Evolutionary conservation across 768 basidiomycete genomes (phyloP), one percentile per base, ranked within the genome.

Genomic region (Suillus americanus): DNA sequence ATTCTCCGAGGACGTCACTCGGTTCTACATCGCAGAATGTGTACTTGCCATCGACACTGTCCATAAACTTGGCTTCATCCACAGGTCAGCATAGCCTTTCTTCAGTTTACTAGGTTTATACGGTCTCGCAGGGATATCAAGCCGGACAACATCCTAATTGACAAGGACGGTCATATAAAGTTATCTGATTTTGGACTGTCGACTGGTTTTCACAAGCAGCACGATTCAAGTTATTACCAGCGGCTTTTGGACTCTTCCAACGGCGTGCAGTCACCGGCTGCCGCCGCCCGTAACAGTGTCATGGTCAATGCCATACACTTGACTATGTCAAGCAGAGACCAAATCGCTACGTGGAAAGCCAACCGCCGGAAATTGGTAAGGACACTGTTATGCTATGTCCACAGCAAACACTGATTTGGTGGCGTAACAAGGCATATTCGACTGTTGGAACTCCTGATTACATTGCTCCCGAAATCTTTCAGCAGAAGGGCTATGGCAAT

Each of bases 1-100:
- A 0, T 99, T 99, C 79, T 93, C 93, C 0, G 97, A 99, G 78
- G 97, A 99, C 71, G 97, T 99, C 16, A 95, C 95, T 63, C 86
- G 97, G 61, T 99, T 99, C 77, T 99, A 99, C 78, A 94, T 99
- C 73, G 97, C 97, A n/a, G 91, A 99, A 79, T 98, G 95, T 78
- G 91, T 97, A 59, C 83, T 99, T 20, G 97, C 97, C 9, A 98
- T 99, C 67, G 97, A 99, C 74, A 94, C 97, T 3, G 96, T 99
- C 3, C 97, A 99, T 78, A 89, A 92, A 69, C 86, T 99, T 35
- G 97, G 97, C 0, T 99, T 99, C 77, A 99, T 99, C 67, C 97
- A 99, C 76, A 90, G 96, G 95, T 94, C 61, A 69, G 85, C 69
- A 23, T 60, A 35, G 45, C 43, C 40, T 33, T 23, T 60, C 40